Evolutionary conservation across 345 rosid genomes (phyloP), one percentile per base, ranked within the genome.

Genomic region (Linum usitatissimum): DNA sequence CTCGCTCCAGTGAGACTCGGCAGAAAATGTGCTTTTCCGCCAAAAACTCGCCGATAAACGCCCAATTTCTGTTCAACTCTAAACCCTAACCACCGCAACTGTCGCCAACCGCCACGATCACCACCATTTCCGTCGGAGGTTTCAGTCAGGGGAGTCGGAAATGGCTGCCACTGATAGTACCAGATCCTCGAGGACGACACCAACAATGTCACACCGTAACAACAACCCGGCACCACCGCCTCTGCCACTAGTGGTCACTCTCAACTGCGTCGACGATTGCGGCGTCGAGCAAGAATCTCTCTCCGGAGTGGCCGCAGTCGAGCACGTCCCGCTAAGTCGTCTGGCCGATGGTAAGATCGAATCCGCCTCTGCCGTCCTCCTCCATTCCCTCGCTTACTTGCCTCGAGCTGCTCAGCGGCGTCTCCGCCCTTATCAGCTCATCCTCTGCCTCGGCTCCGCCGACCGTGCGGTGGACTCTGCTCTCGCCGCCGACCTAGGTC

Each of bases 321-420:
- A 88, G 66, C 95, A 94, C 83, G 93, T 90, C 28, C 95, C 99
- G 8, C 96, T 94, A 74, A 79, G 96, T 72, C 84, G 91, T 76
- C 71, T 94, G 68, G 79, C 93, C 68, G 97, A 86, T 49, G 89
- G 94, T 9, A 83, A 81, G 80, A 90, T 88, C 83, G 96, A 90
- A 73, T 74, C 92, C 28, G 96, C 99, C 53, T 77, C 95, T 15
- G 97, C 95, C 18, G 88, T 94, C 59, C 80, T 94, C 71, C 77
- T 94, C 71, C 97, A 94, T 69, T 90, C 99, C 62, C 91, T 94
- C 23, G 86, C 95, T 17, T 90, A 78, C 83, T 90, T 94, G 61
- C 99, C 99, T n/a, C 96, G 97, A 5, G 99, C 99, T 18, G 99
- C 96, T 57, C 97, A 94, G 67, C 96, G 97, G 59, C 89, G 95